phyloP scores from a whole-genome alignment of 1,284 basidiomycete genomes.

The Malassezia arunalokei region DNA sequence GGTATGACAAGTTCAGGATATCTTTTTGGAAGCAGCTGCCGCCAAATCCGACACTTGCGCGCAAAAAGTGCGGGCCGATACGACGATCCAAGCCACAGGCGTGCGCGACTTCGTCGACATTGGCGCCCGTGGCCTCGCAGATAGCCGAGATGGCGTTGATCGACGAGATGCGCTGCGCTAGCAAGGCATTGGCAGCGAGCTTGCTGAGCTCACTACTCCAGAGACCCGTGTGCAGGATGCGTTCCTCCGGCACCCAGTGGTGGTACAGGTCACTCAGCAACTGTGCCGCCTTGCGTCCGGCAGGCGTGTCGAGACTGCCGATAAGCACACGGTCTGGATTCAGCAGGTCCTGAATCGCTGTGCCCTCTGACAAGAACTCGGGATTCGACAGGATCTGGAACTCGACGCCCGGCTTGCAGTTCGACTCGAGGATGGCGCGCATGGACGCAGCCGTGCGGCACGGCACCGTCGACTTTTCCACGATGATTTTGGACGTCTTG shows the following conservation, averaged over 20 bases:
- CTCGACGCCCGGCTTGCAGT: slow-evolving; percentile 75
- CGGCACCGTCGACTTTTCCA: slow-evolving; percentile 98
- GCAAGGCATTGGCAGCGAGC: slow-evolving; percentile 96
- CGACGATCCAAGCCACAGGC: slow-evolving; percentile 87
- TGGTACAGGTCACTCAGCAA: slow-evolving; percentile 71
- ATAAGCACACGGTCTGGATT: slow-evolving; percentile 89
- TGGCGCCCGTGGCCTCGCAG: slow-evolving; percentile 97
- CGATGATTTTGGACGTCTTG: slow-evolving; percentile 86
- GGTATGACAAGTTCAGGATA: slow-evolving; percentile 93
- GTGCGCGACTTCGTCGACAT: slow-evolving; percentile 92
- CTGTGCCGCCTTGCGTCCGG: slow-evolving; percentile 68
- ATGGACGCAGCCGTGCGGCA: slow-evolving; percentile 97
- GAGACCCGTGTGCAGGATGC: slow-evolving; percentile 83
- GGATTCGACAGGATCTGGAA: slow-evolving; percentile 99
- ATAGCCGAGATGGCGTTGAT: slow-evolving; percentile 96
- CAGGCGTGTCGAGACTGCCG: slow-evolving; percentile 76
- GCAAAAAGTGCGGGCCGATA: slow-evolving; percentile 88
- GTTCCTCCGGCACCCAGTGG: slow-evolving; percentile 83
- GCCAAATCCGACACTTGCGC: slow-evolving; percentile 89
- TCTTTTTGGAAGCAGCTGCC: slow-evolving; percentile 85
- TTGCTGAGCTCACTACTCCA: slow-evolving; percentile 99
- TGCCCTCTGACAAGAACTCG: slow-evolving; percentile 96
- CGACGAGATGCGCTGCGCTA: slow-evolving; percentile 87
- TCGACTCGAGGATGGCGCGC: slow-evolving; percentile 95
- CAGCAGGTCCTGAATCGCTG: slow-evolving; percentile 79